Conservation (phyloP, 352 stramenopile species). For the Elongisporangium anandrum region DNA sequence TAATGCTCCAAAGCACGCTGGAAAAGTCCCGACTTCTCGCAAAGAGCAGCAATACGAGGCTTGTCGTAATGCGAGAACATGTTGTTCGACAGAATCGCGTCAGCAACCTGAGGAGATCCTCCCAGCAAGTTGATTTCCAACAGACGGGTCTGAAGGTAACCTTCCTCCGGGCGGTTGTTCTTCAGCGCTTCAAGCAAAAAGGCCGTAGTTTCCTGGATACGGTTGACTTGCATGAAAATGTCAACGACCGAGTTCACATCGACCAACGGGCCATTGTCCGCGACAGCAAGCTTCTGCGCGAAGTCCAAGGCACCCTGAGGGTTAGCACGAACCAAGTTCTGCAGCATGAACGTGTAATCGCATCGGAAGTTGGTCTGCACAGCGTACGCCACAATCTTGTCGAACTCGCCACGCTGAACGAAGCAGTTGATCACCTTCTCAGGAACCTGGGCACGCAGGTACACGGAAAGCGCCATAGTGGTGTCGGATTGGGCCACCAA, state of each 20-base stretch:
- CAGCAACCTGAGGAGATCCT: slow-evolving; percentile 97
- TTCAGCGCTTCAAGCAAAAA: slow-evolving; percentile 99
- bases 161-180: slow-evolving; percentile 98
- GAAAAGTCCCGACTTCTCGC: slow-evolving; percentile 97
- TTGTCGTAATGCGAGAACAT: slow-evolving; percentile 99
- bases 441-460: slow-evolving; percentile 95
- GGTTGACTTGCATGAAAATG: slow-evolving; percentile 99
- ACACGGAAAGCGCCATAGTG: slow-evolving; percentile 98
- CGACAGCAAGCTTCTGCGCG: slow-evolving; percentile 96
- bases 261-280: slow-evolving; percentile 93
- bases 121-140: slow-evolving; percentile 99
- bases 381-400: slow-evolving; percentile 98
- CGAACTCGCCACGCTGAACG: slow-evolving; percentile 98
- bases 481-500: slow-evolving; percentile 94
- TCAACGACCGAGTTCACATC: slow-evolving; percentile 99
- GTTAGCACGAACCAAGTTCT: slow-evolving; percentile 98
- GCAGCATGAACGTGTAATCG: slow-evolving; percentile 99
- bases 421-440: slow-evolving; percentile 99
- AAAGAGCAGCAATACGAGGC: slow-evolving; percentile 96
- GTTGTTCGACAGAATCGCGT: slow-evolving; percentile 99
- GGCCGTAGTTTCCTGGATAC: slow-evolving; percentile 98
- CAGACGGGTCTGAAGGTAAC: slow-evolving; percentile 98
- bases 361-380: slow-evolving; percentile 97
- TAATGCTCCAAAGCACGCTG: slow-evolving; percentile 99
- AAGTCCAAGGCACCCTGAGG: slow-evolving; percentile 97